A percentile compares a stretch with the other conserved stretches of the same genome.
Conservation (phyloP, 2,329 filamentous ascomycete species). For the Calonectria pteridis region DNA sequence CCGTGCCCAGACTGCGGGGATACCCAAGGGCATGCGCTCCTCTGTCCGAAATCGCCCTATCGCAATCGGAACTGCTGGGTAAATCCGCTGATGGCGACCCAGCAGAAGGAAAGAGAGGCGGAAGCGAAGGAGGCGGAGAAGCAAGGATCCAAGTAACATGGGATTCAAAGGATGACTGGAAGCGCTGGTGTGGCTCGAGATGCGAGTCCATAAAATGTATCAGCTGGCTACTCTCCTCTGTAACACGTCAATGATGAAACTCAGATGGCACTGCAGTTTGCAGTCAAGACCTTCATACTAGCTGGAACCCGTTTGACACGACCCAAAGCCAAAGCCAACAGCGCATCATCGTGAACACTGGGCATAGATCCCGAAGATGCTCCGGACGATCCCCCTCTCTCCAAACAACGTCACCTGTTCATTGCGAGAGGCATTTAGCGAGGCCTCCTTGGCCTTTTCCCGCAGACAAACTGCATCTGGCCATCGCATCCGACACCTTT, state of each 20-base stretch:
- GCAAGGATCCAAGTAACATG: neutral
- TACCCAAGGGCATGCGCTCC: conserved; percentile 6
- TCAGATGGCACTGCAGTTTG: neutral
- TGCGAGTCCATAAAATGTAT: neutral
- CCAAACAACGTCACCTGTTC: neutral
- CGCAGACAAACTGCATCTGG: neutral
- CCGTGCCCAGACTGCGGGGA: conserved; percentile 13
- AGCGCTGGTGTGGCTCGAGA: neutral
- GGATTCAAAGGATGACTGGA: neutral
- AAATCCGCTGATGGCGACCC: neutral
- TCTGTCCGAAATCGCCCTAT: conserved; percentile 15
- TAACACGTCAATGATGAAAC: neutral
- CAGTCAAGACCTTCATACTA: neutral
- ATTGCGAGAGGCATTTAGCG: neutral
- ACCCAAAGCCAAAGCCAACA: neutral
- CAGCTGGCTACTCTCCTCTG: neutral
- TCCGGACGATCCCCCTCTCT: neutral
- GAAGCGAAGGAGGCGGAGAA: neutral
- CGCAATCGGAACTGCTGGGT: conserved; percentile 19
- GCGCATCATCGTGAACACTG: neutral
- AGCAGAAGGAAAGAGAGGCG: neutral
- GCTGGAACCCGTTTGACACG: neutral
- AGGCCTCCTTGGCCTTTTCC: neutral
- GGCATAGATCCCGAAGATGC: neutral
- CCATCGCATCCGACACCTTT: neutral